Conservation (phyloP, 2,329 filamentous ascomycete species). For the Fusarium tuaranense region DNA sequence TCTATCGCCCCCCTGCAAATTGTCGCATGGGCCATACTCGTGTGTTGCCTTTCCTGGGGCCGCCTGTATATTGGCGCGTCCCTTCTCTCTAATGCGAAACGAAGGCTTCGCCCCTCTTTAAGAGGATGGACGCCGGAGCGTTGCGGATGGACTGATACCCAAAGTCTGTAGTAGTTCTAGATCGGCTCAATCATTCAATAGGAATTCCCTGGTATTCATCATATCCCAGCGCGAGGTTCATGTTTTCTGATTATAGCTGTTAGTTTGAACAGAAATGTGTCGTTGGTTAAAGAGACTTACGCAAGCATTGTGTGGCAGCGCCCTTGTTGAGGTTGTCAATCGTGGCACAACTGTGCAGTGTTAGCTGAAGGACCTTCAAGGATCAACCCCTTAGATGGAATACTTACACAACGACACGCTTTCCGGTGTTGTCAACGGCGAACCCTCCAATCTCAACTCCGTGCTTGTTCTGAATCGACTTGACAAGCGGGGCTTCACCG, state of each 20-base stretch:
- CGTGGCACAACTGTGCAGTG: neutral
- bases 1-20: neutral
- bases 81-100: neutral
- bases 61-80: neutral
- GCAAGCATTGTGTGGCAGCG: neutral
- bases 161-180: neutral
- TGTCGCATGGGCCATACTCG: neutral
- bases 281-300: neutral
- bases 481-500: constrained; percentile 82
- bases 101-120: neutral
- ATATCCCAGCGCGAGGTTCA: constrained; percentile 92
- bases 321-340: constrained; percentile 8
- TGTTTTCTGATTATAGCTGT: constrained; percentile 77
- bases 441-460: constrained; percentile 95
- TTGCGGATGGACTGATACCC: neutral
- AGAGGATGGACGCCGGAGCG: neutral
- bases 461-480: constrained; percentile 85
- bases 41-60: neutral
- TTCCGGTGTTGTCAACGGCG: constrained; percentile 87
- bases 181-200: neutral
- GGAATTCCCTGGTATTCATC: constrained; percentile 91
- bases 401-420: constrained; percentile 81
- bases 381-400: neutral
- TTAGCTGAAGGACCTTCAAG: neutral
- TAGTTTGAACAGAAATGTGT: constrained; percentile 60